These are phyloP conservation scores for Tympanopsis confertula DNA, from an alignment of 2,329 filamentous ascomycete species.

Conservation along the genomic window DNA sequence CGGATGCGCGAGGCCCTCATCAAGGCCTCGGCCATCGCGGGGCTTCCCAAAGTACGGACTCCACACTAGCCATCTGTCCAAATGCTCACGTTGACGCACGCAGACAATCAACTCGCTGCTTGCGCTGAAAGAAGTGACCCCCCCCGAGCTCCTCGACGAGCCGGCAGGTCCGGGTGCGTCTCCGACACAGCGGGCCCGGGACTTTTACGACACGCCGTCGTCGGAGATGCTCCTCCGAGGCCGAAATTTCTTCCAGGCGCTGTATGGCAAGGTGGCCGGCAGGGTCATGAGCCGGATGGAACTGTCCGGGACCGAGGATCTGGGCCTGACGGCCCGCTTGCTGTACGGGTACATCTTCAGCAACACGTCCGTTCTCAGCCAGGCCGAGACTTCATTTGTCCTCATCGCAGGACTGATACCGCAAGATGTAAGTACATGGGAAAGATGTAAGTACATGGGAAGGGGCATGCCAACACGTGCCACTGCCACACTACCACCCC, in stretches of 20 bases:
- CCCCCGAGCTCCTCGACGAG: slow-evolving; percentile 26
- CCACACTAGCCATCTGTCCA: background rate
- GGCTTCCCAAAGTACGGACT: slow-evolving; percentile 32
- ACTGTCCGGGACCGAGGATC: slow-evolving; percentile 33
- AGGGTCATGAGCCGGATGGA: slow-evolving; percentile 35
- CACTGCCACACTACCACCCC: background rate
- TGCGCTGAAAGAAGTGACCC: slow-evolving; percentile 29
- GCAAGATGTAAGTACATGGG: slow-evolving; percentile 28
- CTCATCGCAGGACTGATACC: slow-evolving; percentile 36
- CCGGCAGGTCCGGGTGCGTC: slow-evolving; percentile 18
- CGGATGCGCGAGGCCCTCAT: slow-evolving; percentile 35
- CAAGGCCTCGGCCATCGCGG: slow-evolving; percentile 32
- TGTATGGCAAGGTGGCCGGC: slow-evolving; percentile 36
- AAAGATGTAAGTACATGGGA: background rate
- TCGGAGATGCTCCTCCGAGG: slow-evolving; percentile 27
- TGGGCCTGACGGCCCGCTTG: slow-evolving; percentile 32
- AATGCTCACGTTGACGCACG: slow-evolving; percentile 2
- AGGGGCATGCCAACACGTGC: background rate
- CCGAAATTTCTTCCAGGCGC: slow-evolving; percentile 29
- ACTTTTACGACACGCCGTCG: slow-evolving; percentile 22
- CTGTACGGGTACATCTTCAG: slow-evolving; percentile 37
- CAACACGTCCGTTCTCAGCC: slow-evolving; percentile 29
- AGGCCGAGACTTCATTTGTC: slow-evolving; percentile 36
- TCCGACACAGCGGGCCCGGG: slow-evolving; percentile 22
- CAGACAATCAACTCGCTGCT: slow-evolving; percentile 34